Percentiles rank a stretch among this genome's conserved stretches.
These are phyloP conservation scores for Termitomyces sp. DNA, from an alignment of 1,284 basidiomycete species.

Conservation along the genomic window DNA sequence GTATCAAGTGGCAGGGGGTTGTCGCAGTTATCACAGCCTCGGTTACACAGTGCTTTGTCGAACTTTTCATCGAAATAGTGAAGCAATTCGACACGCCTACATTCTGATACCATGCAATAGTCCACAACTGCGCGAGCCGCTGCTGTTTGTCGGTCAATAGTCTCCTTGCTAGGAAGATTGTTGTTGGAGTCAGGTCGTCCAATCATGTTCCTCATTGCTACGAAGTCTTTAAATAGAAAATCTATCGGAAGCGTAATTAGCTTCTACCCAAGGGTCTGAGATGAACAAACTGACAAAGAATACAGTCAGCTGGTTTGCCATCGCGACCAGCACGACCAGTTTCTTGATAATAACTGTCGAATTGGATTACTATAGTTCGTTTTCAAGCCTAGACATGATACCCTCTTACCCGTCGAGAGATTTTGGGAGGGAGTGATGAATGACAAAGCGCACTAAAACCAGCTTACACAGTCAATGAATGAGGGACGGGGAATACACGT, in stretches of 20 bases:
- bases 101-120: conserved; percentile 84
- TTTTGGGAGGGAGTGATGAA: conserved; percentile 43
- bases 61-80: conserved; percentile 70
- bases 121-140: conserved; percentile 45
- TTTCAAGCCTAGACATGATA: background rate
- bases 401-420: conserved; percentile 40
- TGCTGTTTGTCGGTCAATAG: conserved; percentile 33
- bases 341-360: conserved; percentile 43
- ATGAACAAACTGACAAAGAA: conserved; percentile 37
- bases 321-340: conserved; percentile 49
- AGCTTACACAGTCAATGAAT: background rate
- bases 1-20: conserved; percentile 36
- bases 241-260: conserved; percentile 23
- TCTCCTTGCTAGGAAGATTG: conserved; percentile 24
- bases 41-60: conserved; percentile 50
- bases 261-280: background rate
- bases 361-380: background rate
- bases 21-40: conserved; percentile 74
- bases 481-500: conserved; percentile 3
- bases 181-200: conserved; percentile 29
- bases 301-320: conserved; percentile 39
- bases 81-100: conserved; percentile 82
- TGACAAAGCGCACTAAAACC: conserved; percentile 42
- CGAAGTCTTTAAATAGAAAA: conserved; percentile 35
- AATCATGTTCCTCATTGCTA: conserved; percentile 35